These are phyloP conservation scores for Acer yangbiense DNA, from an alignment of 345 rosid species.

Conservation along the genomic window DNA sequence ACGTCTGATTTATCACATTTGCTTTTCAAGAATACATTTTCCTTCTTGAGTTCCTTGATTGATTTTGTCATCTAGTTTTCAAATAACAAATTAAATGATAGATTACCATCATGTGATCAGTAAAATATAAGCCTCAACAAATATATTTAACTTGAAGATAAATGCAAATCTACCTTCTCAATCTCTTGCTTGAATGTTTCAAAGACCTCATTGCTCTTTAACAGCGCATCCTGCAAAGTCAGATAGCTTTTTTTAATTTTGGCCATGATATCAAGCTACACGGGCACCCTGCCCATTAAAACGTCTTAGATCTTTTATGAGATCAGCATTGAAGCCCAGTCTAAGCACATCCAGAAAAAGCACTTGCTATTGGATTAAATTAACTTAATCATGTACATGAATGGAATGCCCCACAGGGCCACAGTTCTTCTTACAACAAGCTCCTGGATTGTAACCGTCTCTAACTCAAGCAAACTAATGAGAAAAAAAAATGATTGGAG, in stretches of 20 bases:
- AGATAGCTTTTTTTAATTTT: constrained; percentile 7
- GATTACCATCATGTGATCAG: constrained; percentile 2
- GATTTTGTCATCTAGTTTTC: constrained; percentile 78
- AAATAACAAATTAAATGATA: neutral
- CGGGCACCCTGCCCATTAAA: neutral
- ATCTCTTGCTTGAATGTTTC: constrained; percentile 94
- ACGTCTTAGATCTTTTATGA: neutral
- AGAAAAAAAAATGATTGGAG: neutral
- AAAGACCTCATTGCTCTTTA: constrained; percentile 92
- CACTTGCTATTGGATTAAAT: neutral
- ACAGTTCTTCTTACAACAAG: neutral
- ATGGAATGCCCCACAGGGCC: neutral
- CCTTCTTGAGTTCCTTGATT: constrained; percentile 84
- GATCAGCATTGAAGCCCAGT: neutral
- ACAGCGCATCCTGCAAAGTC: constrained; percentile 80
- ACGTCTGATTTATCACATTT: constrained; percentile 81
- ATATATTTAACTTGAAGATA: neutral
- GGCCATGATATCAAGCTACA: neutral
- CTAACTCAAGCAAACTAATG: neutral
- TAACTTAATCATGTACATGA: neutral
- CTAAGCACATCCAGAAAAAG: neutral
- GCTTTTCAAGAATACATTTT: constrained; percentile 81
- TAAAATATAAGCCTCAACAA: neutral
- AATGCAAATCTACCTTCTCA: constrained; percentile 60
- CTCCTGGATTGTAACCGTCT: neutral